Base-by-base conservation (phyloP, 805 yeast species). In the Komagataella mondaviorum region DNA sequence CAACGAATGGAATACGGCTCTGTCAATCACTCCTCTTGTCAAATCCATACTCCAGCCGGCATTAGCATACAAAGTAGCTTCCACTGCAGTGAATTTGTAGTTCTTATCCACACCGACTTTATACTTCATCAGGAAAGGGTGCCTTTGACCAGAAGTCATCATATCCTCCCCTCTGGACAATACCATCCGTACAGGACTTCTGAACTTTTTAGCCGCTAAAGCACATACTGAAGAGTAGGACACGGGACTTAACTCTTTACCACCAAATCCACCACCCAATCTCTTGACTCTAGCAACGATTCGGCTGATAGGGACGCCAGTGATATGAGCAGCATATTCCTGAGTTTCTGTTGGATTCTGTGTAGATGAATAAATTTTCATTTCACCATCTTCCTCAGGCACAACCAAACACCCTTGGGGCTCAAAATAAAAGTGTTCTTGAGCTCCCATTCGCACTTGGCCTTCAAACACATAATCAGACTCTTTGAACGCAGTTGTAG, bases 201-300 rank as follows among this genome's bases (percentile, higher is more conserved):
- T 62, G 57, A 65, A 69, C 53, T 73, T 73, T 51, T 62, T 62
- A 2, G 78, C 77, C 14, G 71, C 74, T 7, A 72, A 60, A 6
- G 72, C 66, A 1, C 72, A 71, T 39, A 72, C 50, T 2, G 71
- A 61, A 1, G 75, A 65, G 17, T 65, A 54, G 51, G 63, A 73
- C 22, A 71, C 62, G 4, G 73, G 61, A 48, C 77, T 60, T 3
- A 73, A 66, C 55, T 73, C 78, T 53, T 73, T 73, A 48, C 78
- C 78, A 22, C 78, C 78, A 55, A 73, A 73, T 1, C 78, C 78
- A 49, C 78, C 78, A 23, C 78, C 78, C 4, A 73, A 57, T 49
- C 77, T 61, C 55, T 73, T 73, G 16, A 66, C 72, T 16, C 69
- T 60, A 22, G 63, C 63, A 8, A 72, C 75, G 51, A 73, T 63